phyloP scores from a whole-genome alignment of 257 asterid genomes.

The Hygrophila difformis region DNA sequence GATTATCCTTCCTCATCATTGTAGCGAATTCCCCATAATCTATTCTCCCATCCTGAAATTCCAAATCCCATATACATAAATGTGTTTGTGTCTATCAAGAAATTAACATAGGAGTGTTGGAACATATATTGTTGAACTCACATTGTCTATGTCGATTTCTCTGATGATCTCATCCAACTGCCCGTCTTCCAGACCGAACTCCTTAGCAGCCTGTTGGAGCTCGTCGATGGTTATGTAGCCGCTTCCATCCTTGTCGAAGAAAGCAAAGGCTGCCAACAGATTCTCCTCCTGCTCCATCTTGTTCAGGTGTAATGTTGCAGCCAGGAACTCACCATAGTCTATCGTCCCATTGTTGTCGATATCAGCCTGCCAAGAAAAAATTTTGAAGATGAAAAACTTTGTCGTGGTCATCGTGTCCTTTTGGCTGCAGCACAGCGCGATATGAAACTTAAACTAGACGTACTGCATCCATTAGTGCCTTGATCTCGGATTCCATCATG shows the following conservation, averaged over 20 bases:
- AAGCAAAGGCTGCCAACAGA: slow-evolving; percentile 81
- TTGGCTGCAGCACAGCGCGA: no score
- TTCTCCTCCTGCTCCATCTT: slow-evolving; percentile 95
- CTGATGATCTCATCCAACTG: slow-evolving; percentile 66
- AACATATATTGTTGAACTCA: slow-evolving; percentile 15
- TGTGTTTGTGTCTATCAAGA: background rate
- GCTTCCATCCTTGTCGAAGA: slow-evolving; percentile 96
- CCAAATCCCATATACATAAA: background rate
- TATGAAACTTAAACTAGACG: background rate
- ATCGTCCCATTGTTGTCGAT: slow-evolving; percentile 81
- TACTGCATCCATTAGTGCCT: slow-evolving; percentile 57
- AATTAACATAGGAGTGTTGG: no score
- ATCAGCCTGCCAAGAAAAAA: slow-evolving; percentile 57
- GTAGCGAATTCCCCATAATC: slow-evolving; percentile 96
- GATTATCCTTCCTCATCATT: slow-evolving; percentile 91
- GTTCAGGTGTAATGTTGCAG: slow-evolving; percentile 86
- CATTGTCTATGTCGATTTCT: slow-evolving; percentile 83
- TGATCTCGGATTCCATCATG: slow-evolving; percentile 74
- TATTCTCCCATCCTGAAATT: slow-evolving; percentile 78
- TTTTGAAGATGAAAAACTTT: background rate
- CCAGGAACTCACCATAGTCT: slow-evolving; percentile 90
- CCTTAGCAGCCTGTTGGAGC: slow-evolving; percentile 88
- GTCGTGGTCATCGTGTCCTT: no score
- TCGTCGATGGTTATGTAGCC: slow-evolving; percentile 91
- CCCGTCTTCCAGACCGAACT: slow-evolving; percentile 66